Conservation (phyloP, 768 basidiomycete genomes). For the Phaffia tasmanica region DNA sequence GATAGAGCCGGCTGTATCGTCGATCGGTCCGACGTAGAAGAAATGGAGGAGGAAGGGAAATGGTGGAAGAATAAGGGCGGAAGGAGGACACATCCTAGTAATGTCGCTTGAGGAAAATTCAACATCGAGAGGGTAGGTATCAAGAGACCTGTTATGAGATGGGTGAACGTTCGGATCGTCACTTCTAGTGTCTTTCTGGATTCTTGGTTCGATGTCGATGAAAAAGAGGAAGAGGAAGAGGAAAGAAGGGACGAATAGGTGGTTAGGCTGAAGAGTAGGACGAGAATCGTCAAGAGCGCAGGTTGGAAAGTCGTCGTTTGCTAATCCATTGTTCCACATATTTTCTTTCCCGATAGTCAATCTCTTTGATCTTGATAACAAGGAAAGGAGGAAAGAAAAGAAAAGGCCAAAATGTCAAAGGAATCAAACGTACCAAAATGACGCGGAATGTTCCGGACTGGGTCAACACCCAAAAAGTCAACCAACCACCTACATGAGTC, state of each 20-base stretch:
- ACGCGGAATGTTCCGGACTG: not conserved
- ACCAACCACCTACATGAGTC: slow-evolving; percentile 13
- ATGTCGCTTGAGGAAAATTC: slow-evolving; percentile 81
- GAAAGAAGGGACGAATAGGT: not conserved
- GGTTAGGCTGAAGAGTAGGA: slow-evolving; percentile 1
- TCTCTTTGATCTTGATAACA: not conserved
- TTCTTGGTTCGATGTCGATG: not conserved
- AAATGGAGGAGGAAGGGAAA: slow-evolving; percentile 9
- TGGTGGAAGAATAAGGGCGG: slow-evolving; percentile 42
- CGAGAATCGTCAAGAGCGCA: not conserved
- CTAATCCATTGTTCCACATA: not conserved
- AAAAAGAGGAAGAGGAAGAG: not conserved
- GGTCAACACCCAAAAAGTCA: slow-evolving; percentile 5
- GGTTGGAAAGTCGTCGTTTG: slow-evolving; percentile 2
- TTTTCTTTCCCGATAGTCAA: not conserved
- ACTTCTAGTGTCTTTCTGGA: not conserved
- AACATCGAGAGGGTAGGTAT: slow-evolving; percentile 77
- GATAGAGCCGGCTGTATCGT: no score
- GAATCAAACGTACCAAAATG: not conserved
- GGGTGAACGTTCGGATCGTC: slow-evolving; percentile 44
- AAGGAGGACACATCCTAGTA: slow-evolving; percentile 55
- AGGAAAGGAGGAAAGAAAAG: not conserved
- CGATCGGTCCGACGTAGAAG: not conserved
- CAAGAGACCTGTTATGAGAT: slow-evolving; percentile 73
- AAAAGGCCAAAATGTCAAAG: not conserved